Evolutionary conservation across 306 rosid species (phyloP).

Genomic region (Cucurbita pepo): DNA sequence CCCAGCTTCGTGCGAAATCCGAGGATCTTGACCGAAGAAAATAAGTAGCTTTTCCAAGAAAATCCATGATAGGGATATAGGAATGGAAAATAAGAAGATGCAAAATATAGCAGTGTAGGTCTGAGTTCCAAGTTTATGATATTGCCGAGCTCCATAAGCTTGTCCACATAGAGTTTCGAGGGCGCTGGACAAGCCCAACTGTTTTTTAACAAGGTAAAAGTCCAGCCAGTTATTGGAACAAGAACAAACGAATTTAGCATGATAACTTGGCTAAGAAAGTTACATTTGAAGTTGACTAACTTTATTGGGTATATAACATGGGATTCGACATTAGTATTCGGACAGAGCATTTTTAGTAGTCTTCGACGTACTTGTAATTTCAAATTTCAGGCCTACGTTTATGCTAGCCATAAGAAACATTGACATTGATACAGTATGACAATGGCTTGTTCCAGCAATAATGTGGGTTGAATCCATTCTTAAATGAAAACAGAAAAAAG

Average conservation of each 20-base stretch:
- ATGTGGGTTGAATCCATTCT: neutral
- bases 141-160: slow-evolving; percentile 47
- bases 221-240: neutral
- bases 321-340: neutral
- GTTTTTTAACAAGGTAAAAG: slow-evolving; percentile 1
- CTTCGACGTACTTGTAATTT: neutral
- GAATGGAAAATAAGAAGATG: slow-evolving; percentile 26
- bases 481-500: neutral
- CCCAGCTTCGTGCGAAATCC: slow-evolving; percentile 46
- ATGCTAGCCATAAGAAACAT: neutral
- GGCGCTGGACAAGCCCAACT: slow-evolving; percentile 48
- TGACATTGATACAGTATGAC: neutral
- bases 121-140: slow-evolving; percentile 26
- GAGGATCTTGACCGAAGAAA: slow-evolving; percentile 49
- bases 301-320: neutral
- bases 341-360: neutral
- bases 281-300: neutral
- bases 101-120: slow-evolving; percentile 46
- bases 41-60: slow-evolving; percentile 31
- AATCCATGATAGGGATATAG: slow-evolving; percentile 32
- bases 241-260: neutral
- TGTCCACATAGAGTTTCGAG: slow-evolving; percentile 47
- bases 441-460: neutral
- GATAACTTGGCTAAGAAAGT: neutral
- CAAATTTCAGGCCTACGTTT: neutral